Base-by-base conservation (phyloP, 176 grass and related monocot genomes). In the Carex parvula region DNA sequence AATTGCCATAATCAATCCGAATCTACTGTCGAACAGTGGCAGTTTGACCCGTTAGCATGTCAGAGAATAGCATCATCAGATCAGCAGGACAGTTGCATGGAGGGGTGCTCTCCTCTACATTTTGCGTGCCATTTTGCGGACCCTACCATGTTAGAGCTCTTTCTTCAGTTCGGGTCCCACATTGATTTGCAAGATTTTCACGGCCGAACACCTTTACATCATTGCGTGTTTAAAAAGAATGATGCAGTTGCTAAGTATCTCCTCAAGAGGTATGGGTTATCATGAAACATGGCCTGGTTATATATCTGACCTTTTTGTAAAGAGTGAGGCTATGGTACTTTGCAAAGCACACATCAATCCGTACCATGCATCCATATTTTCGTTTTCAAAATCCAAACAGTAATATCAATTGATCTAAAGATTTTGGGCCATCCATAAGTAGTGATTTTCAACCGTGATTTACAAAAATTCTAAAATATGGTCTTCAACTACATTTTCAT, bases 171-270 rank as follows among this genome's bases (percentile, higher is more conserved):
- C 76, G 95, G 95, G 4, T 88, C 95, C 21, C 85, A 94, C 79
- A 94, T 94, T 88, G 90, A 97, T 90, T 86, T 90, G 52, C 92
- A 94, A 74, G 95, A 97, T 63, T 94, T 92, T 59, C 95, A 97
- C 79, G 95, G 95, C 35, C 86, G 90, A 67, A 97, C 95, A 68
- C 92, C 95, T 60, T 85, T 97, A 79, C 95, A 97, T 82, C 92
- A 85, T 87, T 97, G 95, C 81, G 90, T 94, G 58, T 91, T 88
- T 81, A 89, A 81, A 79, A 97, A 91, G 86, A 97, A 94, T 80
- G 89, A 97, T 87, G 76, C 66, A 29, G 85, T 94, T 71, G 90
- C 94, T 18, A 97, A 97, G 79, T 93, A 94, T 91, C 87, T 97
- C 10, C 77, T 97, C 13, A 97, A 89, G 84, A 97, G 92, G 94